Evolutionary conservation across 805 yeast species (phyloP), one percentile per base, ranked within the genome.

Genomic region (Kregervanrija fluxuum): DNA sequence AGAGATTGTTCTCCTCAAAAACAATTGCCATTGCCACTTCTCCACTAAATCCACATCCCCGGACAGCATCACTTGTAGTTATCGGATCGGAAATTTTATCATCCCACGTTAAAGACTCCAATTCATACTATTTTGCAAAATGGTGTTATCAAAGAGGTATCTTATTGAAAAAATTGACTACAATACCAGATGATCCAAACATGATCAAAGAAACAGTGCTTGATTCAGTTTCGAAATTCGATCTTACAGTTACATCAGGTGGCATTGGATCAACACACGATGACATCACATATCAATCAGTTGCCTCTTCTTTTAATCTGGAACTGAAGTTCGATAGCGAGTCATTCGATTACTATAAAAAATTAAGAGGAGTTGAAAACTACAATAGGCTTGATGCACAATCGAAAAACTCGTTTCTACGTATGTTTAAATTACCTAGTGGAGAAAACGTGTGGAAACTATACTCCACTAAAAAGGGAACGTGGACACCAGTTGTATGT

Each of bases 241-340:
- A 84, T 55, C 72, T 85, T 37, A 72, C 85, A 8, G 75, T 85
- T 16, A 85, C 95, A 1, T 73, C 83, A 44, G 84, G 86, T 31
- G 82, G 78, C 0, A 85, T 88, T 47, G 96, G 96, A 0, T 85
- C 95, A 4, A 88, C 96, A 0, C 95, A 87, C 54, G 96, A 88
- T 58, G 96, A 88, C 59, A 82, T 88, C 48, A 87, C 95, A 0
- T 88, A 88, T 60, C 79, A 77, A 42, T 70, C 85, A 1, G 60
- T 88, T n/a, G 86, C 91, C 1, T 73, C 72, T 51, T 83, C 85
- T 8, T 87, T 70, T 50, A 62, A 62, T 1, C 56, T 84, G 8
- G 72, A 73, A 0, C 61, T 79, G 46, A 61, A 59, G 37, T 57
- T 81, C 13, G 82, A 88, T 59, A 54, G 63, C 17, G 79, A 71